Conservation (phyloP, 1,284 basidiomycete species). For the Volvariella surrecta region DNA sequence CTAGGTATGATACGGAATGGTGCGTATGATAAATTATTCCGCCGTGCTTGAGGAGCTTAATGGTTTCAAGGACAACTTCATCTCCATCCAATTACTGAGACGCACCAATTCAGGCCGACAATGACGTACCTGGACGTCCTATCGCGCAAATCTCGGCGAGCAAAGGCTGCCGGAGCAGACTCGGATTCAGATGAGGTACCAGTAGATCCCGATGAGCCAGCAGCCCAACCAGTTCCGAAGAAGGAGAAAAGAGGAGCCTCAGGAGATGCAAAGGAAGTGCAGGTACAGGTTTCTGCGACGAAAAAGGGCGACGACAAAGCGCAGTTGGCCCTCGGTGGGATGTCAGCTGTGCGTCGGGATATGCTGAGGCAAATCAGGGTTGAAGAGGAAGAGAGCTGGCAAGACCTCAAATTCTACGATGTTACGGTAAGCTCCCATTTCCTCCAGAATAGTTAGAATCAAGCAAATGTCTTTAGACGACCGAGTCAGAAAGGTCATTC, state of each 20-base stretch:
- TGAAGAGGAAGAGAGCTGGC: constrained; percentile 72
- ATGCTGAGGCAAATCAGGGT: constrained; percentile 61
- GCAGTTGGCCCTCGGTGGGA: constrained; percentile 39
- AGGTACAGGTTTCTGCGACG: constrained; percentile 67
- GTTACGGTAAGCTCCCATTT: constrained; percentile 38
- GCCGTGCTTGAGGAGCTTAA: constrained; percentile 2
- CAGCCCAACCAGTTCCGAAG: constrained; percentile 32
- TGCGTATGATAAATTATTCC: constrained; percentile 21
- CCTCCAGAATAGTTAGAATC: constrained; percentile 5
- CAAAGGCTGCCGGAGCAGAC: constrained; percentile 43
- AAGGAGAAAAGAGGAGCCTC: constrained; percentile 50
- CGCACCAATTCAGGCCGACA: constrained; percentile 71
- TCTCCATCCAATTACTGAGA: constrained; percentile 69
- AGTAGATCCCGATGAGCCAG: constrained; percentile 66
- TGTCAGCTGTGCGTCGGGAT: constrained; percentile 57
- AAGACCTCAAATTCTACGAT: constrained; percentile 53
- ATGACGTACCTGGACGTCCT: constrained; percentile 69
- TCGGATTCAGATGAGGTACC: constrained; percentile 73
- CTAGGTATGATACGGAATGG: constrained; percentile 67
- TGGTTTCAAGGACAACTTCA: constrained; percentile 51
- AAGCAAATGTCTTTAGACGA: constrained; percentile 32
- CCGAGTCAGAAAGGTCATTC: constrained; percentile 45
- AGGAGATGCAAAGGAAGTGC: constrained; percentile 39
- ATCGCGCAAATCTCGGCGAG: constrained; percentile 50
- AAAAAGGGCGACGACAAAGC: constrained; percentile 56